A percentile compares a stretch with the other conserved stretches of the same genome.
These are phyloP conservation scores for Claviceps pazoutovae DNA, from an alignment of 2,329 filamentous ascomycete species.

Conservation along the genomic window DNA sequence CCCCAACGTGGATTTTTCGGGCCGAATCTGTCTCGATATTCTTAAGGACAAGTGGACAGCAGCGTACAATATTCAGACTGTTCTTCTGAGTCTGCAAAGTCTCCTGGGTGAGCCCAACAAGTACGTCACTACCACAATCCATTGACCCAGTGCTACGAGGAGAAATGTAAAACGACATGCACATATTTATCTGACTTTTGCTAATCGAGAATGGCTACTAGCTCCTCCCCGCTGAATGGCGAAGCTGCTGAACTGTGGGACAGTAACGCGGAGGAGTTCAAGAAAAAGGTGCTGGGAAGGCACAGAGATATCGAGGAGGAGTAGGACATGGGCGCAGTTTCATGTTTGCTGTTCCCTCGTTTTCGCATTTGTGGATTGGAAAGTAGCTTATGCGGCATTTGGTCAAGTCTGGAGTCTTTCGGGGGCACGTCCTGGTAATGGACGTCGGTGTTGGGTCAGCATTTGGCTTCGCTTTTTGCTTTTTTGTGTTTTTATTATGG, in stretches of 20 bases:
- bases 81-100: constrained; percentile 86
- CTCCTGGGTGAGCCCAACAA: constrained; percentile 96
- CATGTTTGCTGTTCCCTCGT: neutral
- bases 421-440: constrained; percentile 17
- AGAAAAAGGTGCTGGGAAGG: constrained; percentile 53
- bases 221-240: constrained; percentile 85
- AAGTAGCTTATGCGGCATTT: constrained; percentile 12
- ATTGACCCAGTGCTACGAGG: neutral
- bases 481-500: constrained; percentile 3
- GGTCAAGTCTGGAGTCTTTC: constrained; percentile 24
- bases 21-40: constrained; percentile 93
- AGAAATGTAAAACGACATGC: neutral
- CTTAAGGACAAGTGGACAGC: constrained; percentile 99
- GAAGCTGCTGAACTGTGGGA: constrained; percentile 96
- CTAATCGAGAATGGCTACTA: constrained; percentile 22
- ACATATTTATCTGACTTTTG: neutral
- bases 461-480: constrained; percentile 8
- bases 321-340: constrained; percentile 17
- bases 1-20: constrained; percentile 95
- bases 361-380: constrained; percentile 3
- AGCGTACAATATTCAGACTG: constrained; percentile 90
- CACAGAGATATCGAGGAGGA: constrained; percentile 54
- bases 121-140: constrained; percentile 37
- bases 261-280: constrained; percentile 73
- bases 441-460: constrained; percentile 18